Base-by-base conservation (phyloP, 2,329 filamentous ascomycete genomes). In the Stemphylium beticola region DNA sequence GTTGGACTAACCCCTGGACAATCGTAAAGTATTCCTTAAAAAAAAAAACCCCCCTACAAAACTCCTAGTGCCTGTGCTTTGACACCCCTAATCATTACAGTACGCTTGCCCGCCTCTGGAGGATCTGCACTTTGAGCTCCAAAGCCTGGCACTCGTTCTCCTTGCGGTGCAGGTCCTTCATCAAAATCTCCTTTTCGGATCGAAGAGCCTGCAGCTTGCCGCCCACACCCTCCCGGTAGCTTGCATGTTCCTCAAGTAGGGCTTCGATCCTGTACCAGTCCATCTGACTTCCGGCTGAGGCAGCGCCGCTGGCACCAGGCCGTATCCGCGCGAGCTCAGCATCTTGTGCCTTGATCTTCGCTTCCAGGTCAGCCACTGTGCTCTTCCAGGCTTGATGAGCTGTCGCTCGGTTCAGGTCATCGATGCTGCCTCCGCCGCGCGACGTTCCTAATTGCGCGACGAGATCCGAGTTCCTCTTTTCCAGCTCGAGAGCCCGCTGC, bases 401-500 rank as follows among this genome's bases (percentile, higher is more conserved):
- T 0, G 71, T 70, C 46, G 69, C 41, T 22, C 68, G 61, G 58
- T 74, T 74, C 29, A 75, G 49, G 29, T 71, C 66, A 37, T 74
- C 71, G 53, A 74, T 66, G 45, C 49, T 64, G 7, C 64, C 58
- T 6, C 68, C 66, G 14, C 65, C 62, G 39, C 63, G 70, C 24
- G 74, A 60, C 3, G 55, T 58, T 38, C 65, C 63, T n/a, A 74
- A 56, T 36, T 76, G 69, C 5, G 53, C 31, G 2, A 72, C 55
- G 2, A 78, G 64, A 42, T 76, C 73, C 9, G 68, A 62, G 56
- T 78, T 78, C 2, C 73, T 62, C 58, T 72, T 71, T 54, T 79
- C 77, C 2, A 78, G 62, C 54, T 78, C 77, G 14, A 79, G 69
- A 12, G 73, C 73, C 12, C 76, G 69, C 47, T 79, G 77, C 57